Evolutionary conservation across 345 rosid genomes (phyloP), one percentile per base, ranked within the genome.

Genomic region (Zanthoxylum bungeanum): DNA sequence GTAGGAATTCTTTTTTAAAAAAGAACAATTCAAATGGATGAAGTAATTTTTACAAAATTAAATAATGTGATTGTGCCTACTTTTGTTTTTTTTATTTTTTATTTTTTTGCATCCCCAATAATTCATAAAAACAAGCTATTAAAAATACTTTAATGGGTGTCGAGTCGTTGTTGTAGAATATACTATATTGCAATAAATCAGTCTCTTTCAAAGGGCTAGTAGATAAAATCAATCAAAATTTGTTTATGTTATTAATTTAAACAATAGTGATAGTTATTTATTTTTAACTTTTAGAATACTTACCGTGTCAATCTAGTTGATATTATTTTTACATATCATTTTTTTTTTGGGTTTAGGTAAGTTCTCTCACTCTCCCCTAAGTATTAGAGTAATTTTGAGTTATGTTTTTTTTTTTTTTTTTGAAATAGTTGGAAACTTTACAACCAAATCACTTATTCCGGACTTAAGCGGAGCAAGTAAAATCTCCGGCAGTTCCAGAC

Each of bases 301-400:
- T 39, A 40, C 40, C 53, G 78, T 69, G 65, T 62, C 64, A 5
- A 62, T 69, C 70, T 62, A 69, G 49, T 61, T 30, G 30, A 17
- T 21, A n/a, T n/a, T n/a, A n/a, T n/a, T n/a, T n/a, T n/a, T n/a
- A n/a, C n/a, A n/a, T n/a, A n/a, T n/a, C n/a, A n/a, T n/a, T n/a
- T n/a, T n/a, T n/a, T n/a, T n/a, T n/a, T n/a, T n/a, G n/a, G n/a
- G n/a, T n/a, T n/a, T n/a, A n/a, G n/a, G n/a, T n/a, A n/a, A n/a
- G n/a, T n/a, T n/a, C n/a, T n/a, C n/a, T n/a, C n/a, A n/a, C n/a
- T n/a, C n/a, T n/a, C n/a, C n/a, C n/a, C n/a, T n/a, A n/a, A n/a
- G n/a, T n/a, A n/a, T n/a, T n/a, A n/a, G n/a, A n/a, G n/a, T n/a
- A n/a, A n/a, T n/a, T n/a, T n/a, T n/a, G n/a, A n/a, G n/a, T n/a